A percentile compares a stretch with the other conserved stretches of the same genome.
These are phyloP conservation scores for Endocladia muricata DNA, from an alignment of 31 red algal genomes.

Conservation along the genomic window DNA sequence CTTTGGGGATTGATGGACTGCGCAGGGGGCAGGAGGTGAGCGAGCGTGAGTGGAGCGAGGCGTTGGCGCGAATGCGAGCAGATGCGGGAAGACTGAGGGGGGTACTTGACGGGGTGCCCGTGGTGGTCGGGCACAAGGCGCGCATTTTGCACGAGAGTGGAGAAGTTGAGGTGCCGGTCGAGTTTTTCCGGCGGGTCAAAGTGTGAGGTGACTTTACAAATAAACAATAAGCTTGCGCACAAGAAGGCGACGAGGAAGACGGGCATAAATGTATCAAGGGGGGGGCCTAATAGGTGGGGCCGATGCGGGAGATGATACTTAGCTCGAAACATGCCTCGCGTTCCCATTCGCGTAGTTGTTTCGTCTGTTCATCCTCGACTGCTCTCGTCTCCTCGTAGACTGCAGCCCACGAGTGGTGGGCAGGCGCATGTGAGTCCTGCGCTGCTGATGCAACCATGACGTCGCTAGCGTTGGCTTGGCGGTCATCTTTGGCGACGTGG, in stretches of 20 bases:
- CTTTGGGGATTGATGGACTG: constrained; percentile 24
- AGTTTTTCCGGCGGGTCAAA: constrained; percentile 15
- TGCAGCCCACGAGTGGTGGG: too few species aligned
- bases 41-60: constrained; percentile 29
- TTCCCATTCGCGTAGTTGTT: constrained; percentile 29
- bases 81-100: constrained; percentile 21
- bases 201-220: not conserved
- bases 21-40: constrained; percentile 22
- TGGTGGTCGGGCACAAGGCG: constrained; percentile 30
- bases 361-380: too few species aligned
- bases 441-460: too few species aligned
- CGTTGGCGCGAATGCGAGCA: constrained; percentile 4
- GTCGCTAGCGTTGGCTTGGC: too few species aligned
- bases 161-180: constrained; percentile 43
- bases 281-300: not conserved
- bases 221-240: not conserved
- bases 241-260: too few species aligned
- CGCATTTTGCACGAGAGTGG: constrained; percentile 29
- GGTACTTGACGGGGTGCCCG: constrained; percentile 24
- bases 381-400: too few species aligned
- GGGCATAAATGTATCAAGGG: not conserved
- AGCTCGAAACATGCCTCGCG: constrained; percentile 44
- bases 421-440: too few species aligned
- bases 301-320: constrained; percentile 29
- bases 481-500: not conserved